Evolutionary conservation across 2,329 filamentous ascomycete species (phyloP), one percentile per base, ranked within the genome.

Genomic region (Penicillium sp.): DNA sequence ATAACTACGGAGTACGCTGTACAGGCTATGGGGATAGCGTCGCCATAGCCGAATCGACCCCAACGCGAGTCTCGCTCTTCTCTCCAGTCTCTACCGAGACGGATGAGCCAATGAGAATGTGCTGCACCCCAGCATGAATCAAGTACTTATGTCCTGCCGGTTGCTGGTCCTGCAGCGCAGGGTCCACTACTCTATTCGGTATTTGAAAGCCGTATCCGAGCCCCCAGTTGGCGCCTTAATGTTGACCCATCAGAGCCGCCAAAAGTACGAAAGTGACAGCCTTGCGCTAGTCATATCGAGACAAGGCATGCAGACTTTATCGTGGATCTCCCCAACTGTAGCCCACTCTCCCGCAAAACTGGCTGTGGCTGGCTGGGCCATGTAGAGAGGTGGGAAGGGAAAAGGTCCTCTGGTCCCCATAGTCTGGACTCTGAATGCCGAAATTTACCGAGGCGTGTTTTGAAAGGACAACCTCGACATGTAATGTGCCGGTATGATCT

Each of bases 1-100:
- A 47, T 56, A 59, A 46, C 41, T 45, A 59, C 41, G 58, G 7
- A 40, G 43, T 46, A 59, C 46, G 59, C 5, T 25, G 22, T 25
- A 25, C 14, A 18, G 52, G 55, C 53, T 56, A 61, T 55, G 56
- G 52, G 50, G 47, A 60, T 59, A 59, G 60, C 57, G 60, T 46
- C 49, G 45, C 49, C 48, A 45, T 38, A 52, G 52, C 51, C 58
- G 60, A 56, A 55, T 53, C 54, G 53, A 53, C 57, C 58, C 54
- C 54, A 63, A 60, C 27, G 27, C 22, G 16, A 49, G 35, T 31
- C 40, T 41, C 41, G 41, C 38, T 42, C 37, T 45, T 41, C 7
- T 25, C 41, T 39, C 46, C 13, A n/a, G 35, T n/a, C 44, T 31
- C 25, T 35, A 30, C 33, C 34, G 34, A 18, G 28, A 39, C 22